Evolutionary conservation across 805 yeast species (phyloP).

Genomic region (Candida odintsovae): DNA sequence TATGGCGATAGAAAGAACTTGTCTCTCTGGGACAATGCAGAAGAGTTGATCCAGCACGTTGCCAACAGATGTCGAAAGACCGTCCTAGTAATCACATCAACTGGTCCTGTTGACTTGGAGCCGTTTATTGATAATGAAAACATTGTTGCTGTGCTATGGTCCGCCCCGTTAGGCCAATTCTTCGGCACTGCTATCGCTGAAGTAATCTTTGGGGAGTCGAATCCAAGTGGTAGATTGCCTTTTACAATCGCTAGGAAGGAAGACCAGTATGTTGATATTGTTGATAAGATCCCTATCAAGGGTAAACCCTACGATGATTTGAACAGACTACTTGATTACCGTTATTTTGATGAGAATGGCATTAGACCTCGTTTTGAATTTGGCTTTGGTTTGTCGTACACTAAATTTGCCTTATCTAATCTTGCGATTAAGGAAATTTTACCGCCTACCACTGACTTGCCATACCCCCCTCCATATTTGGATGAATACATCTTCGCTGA

Average conservation of each 20-base stretch:
- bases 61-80: conserved; percentile 48
- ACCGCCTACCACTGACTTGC: conserved; percentile 39
- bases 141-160: conserved; percentile 49
- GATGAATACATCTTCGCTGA: conserved; percentile 36
- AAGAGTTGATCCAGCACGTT: conserved; percentile 42
- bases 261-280: conserved; percentile 40
- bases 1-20: conserved; percentile 52
- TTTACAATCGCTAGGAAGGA: conserved; percentile 54
- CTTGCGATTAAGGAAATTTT: conserved; percentile 36
- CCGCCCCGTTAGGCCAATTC: conserved; percentile 52
- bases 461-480: conserved; percentile 40
- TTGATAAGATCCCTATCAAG: conserved; percentile 31
- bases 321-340: conserved; percentile 43
- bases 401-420: conserved; percentile 12
- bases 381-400: conserved; percentile 29
- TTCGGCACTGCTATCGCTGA: conserved; percentile 55
- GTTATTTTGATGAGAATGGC: conserved; percentile 50
- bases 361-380: conserved; percentile 55
- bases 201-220: conserved; percentile 52
- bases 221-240: conserved; percentile 60
- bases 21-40: conserved; percentile 54
- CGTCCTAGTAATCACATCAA: conserved; percentile 52
- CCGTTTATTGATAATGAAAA: conserved; percentile 49
- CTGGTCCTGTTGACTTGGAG: conserved; percentile 58
- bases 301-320: conserved; percentile 32